Evolutionary conservation across 129 eudicot species (phyloP).

Genomic region (Tanacetum coccineum): DNA sequence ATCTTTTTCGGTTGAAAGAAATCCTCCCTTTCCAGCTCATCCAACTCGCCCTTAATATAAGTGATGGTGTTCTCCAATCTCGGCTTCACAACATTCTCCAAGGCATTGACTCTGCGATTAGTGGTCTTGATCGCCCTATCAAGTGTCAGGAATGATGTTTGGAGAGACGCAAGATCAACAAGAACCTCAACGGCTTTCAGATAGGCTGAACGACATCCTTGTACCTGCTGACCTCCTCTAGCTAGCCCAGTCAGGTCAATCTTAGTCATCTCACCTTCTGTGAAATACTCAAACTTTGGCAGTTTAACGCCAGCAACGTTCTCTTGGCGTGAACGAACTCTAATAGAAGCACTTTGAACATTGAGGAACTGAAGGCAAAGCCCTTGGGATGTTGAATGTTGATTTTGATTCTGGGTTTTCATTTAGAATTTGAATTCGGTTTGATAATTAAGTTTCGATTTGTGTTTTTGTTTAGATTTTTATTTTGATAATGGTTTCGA

Average conservation of each 20-base stretch:
- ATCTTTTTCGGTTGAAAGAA: constrained; percentile 80
- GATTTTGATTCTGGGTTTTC: no score
- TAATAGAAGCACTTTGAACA: constrained; percentile 58
- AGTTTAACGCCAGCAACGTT: constrained; percentile 84
- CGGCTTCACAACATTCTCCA: constrained; percentile 87
- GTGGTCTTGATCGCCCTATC: constrained; percentile 91
- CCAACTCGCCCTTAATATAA: constrained; percentile 80
- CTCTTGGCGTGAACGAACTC: constrained; percentile 67
- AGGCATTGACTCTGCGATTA: constrained; percentile 80
- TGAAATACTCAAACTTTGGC: constrained; percentile 62
- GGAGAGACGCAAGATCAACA: constrained; percentile 80
- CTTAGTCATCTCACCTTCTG: constrained; percentile 61
- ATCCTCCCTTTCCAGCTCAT: constrained; percentile 90
- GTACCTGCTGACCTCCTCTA: constrained; percentile 80
- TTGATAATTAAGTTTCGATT: no score
- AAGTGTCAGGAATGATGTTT: constrained; percentile 81
- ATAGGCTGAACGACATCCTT: constrained; percentile 62
- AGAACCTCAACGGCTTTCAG: constrained; percentile 72
- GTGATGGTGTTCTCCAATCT: constrained; percentile 67
- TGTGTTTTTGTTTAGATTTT: no score
- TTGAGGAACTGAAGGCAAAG: no score
- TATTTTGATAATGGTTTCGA: no score
- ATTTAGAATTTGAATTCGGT: no score
- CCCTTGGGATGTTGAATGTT: no score
- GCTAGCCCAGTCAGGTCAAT: constrained; percentile 73